A percentile compares a stretch with the other conserved stretches of the same genome.
Conservation (phyloP, 2,329 filamentous ascomycete genomes). For the Penicillium nordicum region DNA sequence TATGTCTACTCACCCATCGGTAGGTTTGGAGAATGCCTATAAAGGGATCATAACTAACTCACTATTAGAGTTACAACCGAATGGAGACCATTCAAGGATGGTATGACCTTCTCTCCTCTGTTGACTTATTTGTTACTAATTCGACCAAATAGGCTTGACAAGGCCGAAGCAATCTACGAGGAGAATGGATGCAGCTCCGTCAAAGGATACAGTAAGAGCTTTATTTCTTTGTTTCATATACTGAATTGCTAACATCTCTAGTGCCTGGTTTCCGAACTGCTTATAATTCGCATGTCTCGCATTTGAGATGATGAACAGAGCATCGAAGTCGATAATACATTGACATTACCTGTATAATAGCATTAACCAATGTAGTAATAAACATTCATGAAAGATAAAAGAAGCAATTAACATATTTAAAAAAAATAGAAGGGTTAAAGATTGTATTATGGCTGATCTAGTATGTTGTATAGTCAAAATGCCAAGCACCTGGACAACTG, state of each 20-base stretch:
- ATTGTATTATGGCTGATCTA: background rate
- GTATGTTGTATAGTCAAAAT: background rate
- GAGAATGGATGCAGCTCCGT: conserved; percentile 38
- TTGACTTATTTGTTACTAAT: conserved; percentile 13
- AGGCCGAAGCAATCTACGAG: conserved; percentile 39
- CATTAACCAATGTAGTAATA: background rate
- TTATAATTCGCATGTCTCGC: conserved; percentile 7
- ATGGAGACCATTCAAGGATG: conserved; percentile 54
- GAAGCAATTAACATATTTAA: background rate
- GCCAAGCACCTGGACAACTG: conserved; percentile 22
- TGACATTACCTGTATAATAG: background rate
- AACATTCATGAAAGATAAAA: background rate
- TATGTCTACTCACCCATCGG: conserved; percentile 58
- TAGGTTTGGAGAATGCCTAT: conserved; percentile 16
- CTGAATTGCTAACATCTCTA: conserved; percentile 1
- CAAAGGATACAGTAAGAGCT: conserved; percentile 29
- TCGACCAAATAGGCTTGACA: conserved; percentile 31
- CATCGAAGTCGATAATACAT: background rate
- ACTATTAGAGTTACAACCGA: conserved; percentile 48
- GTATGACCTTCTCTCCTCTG: conserved; percentile 26
- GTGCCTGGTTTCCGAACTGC: conserved; percentile 21
- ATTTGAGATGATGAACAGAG: conserved; percentile 5
- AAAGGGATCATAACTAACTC: background rate
- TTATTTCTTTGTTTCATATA: background rate
- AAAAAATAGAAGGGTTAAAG: background rate